These are phyloP conservation scores for Leccinum griseonigrum DNA, from an alignment of 1,284 basidiomycete genomes.

Conservation along the genomic window DNA sequence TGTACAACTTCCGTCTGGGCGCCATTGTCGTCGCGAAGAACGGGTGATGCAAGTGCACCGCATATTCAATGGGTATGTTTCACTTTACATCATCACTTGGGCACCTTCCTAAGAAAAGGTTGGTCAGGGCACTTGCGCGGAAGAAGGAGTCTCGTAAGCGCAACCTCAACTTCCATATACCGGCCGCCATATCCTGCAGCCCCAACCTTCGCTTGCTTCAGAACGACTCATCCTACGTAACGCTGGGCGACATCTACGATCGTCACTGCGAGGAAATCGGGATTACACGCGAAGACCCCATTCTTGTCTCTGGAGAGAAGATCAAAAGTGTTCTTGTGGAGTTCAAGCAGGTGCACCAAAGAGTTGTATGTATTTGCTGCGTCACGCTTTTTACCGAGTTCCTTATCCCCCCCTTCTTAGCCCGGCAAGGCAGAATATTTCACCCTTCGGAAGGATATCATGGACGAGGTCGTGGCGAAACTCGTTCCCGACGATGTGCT, in stretches of 20 bases:
- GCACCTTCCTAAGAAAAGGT: conserved; percentile 9
- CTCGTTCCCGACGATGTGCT: conserved; percentile 90
- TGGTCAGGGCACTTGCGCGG: conserved; percentile 69
- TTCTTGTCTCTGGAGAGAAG: conserved; percentile 82
- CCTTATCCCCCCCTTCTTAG: conserved; percentile 33
- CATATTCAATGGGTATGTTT: conserved; percentile 83
- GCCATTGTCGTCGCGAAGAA: conserved; percentile 92
- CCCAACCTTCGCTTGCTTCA: conserved; percentile 86
- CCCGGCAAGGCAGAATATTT: conserved; percentile 68
- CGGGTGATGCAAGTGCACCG: conserved; percentile 90
- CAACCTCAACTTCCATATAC: conserved; percentile 90
- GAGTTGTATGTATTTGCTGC: conserved; percentile 42
- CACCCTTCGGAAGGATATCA: conserved; percentile 82
- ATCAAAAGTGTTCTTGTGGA: conserved; percentile 68
- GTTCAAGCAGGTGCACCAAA: conserved; percentile 49
- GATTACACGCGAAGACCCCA: conserved; percentile 87
- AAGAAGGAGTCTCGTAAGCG: conserved; percentile 95
- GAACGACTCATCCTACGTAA: conserved; percentile 89
- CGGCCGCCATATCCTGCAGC: conserved; percentile 83
- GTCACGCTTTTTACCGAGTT: neutral
- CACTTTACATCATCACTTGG: neutral
- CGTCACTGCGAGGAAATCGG: conserved; percentile 79
- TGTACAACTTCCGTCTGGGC: conserved; percentile 86
- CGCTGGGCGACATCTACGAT: conserved; percentile 94
- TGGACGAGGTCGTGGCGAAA: conserved; percentile 89